These are phyloP conservation scores for Liquidambar formosana DNA, from an alignment of 164 flowering plant species.

Conservation along the genomic window DNA sequence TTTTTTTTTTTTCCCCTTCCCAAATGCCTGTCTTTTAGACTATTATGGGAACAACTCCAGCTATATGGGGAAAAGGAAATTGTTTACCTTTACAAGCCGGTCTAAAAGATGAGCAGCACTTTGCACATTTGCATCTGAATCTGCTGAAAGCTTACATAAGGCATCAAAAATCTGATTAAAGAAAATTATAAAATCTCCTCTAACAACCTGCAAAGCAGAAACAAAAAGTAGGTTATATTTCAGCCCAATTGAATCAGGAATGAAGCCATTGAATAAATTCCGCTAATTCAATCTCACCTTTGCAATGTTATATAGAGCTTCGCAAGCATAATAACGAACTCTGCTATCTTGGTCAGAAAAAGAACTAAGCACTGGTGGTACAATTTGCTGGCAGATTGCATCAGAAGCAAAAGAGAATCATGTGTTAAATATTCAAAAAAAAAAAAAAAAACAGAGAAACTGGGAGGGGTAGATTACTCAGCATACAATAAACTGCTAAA, in stretches of 20 bases:
- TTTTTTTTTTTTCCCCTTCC: no score
- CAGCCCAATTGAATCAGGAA: neutral
- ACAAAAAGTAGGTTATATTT: neutral
- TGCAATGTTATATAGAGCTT: slow-evolving; percentile 97
- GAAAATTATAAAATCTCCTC: slow-evolving; percentile 94
- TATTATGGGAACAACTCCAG: neutral
- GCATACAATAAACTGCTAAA: no score
- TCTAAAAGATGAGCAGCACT: slow-evolving; percentile 99
- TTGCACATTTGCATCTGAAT: slow-evolving; percentile 95
- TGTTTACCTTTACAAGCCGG: slow-evolving; percentile 85
- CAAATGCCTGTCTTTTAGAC: neutral
- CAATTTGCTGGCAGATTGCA: slow-evolving; percentile 69
- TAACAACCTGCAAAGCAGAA: slow-evolving; percentile 72
- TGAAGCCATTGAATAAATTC: neutral
- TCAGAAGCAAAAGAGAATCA: slow-evolving; percentile 14
- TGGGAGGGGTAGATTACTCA: no score
- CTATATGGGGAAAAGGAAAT: neutral
- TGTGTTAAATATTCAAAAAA: neutral
- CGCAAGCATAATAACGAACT: slow-evolving; percentile 99
- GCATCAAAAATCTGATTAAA: slow-evolving; percentile 97
- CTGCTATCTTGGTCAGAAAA: slow-evolving; percentile 95
- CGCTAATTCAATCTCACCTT: slow-evolving; percentile 55
- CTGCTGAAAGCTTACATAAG: slow-evolving; percentile 93
- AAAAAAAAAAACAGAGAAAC: no score
- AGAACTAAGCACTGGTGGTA: slow-evolving; percentile 89